A percentile compares a stretch with the other conserved stretches of the same genome.
phyloP scores from a whole-genome alignment of 108 stramenopile genomes.

The Aurantiochytrium sp. region DNA sequence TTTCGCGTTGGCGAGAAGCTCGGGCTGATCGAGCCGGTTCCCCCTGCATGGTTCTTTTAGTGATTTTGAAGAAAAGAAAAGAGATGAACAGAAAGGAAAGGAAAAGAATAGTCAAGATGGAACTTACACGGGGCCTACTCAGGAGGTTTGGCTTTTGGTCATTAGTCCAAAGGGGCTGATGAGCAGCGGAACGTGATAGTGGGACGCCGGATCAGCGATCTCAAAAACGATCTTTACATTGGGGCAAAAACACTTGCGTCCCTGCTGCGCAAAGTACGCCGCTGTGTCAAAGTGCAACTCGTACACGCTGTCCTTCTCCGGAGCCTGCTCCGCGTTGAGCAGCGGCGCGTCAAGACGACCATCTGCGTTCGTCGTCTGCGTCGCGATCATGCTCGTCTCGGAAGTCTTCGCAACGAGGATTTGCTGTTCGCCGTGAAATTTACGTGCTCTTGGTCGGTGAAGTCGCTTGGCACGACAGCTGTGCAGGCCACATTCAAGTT shows the following conservation, averaged over 20 bases:
- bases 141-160: background rate
- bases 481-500: no score
- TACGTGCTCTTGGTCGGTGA: no score
- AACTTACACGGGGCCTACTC: no score
- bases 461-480: no score
- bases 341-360: background rate
- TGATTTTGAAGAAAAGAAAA: no score
- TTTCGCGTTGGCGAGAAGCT: background rate
- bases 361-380: background rate
- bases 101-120: no score
- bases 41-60: background rate
- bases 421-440: no score
- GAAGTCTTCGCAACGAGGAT: no score
- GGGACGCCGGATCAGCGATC: background rate
- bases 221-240: slow-evolving; percentile 25
- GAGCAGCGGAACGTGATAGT: slow-evolving; percentile 30
- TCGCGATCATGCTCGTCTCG: background rate
- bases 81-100: no score
- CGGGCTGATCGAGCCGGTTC: background rate
- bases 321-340: background rate
- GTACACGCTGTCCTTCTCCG: background rate
- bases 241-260: slow-evolving; percentile 18
- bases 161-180: slow-evolving; percentile 22
- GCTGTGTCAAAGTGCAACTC: slow-evolving; percentile 21
- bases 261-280: background rate